These are phyloP conservation scores for Schwanniomyces polymorphus DNA, from an alignment of 805 yeast species.

Conservation along the genomic window DNA sequence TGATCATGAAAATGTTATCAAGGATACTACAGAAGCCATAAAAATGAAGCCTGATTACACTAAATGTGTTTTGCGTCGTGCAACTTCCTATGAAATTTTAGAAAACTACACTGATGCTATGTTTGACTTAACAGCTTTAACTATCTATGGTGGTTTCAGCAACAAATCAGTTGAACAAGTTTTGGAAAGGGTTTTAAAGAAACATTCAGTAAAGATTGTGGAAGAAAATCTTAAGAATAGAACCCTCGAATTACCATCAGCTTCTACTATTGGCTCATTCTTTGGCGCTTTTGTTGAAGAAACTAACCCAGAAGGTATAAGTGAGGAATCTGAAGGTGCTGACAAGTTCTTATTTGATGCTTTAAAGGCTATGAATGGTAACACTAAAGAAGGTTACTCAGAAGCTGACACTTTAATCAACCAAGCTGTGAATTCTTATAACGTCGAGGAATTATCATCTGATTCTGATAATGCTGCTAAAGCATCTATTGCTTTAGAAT, in stretches of 20 bases:
- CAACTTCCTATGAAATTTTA: slow-evolving; percentile 83
- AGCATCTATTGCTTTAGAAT: slow-evolving; percentile 76
- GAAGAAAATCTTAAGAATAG: slow-evolving; percentile 55
- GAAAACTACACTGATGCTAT: slow-evolving; percentile 81
- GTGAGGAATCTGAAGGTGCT: slow-evolving; percentile 56
- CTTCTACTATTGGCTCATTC: slow-evolving; percentile 81
- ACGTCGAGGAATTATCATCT: slow-evolving; percentile 28
- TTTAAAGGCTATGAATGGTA: slow-evolving; percentile 50
- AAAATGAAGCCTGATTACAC: slow-evolving; percentile 84
- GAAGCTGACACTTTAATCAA: slow-evolving; percentile 57
- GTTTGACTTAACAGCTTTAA: slow-evolving; percentile 86
- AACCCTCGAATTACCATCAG: slow-evolving; percentile 68
- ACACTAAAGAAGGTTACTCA: slow-evolving; percentile 60
- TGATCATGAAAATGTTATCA: slow-evolving; percentile 79
- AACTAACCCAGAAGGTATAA: slow-evolving; percentile 47
- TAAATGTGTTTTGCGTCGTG: slow-evolving; percentile 91
- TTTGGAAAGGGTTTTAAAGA: slow-evolving; percentile 83
- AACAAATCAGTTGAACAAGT: slow-evolving; percentile 75
- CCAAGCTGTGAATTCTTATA: slow-evolving; percentile 57
- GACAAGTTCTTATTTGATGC: slow-evolving; percentile 68
- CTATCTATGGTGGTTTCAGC: slow-evolving; percentile 80
- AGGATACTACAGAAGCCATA: slow-evolving; percentile 85
- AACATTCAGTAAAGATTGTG: slow-evolving; percentile 73
- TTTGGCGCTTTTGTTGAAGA: slow-evolving; percentile 79
- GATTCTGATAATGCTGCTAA: slow-evolving; percentile 38